Percentiles rank a stretch among this genome's conserved stretches.
phyloP scores from a whole-genome alignment of 768 basidiomycete genomes.

The Fomitopsis pulvina region DNA sequence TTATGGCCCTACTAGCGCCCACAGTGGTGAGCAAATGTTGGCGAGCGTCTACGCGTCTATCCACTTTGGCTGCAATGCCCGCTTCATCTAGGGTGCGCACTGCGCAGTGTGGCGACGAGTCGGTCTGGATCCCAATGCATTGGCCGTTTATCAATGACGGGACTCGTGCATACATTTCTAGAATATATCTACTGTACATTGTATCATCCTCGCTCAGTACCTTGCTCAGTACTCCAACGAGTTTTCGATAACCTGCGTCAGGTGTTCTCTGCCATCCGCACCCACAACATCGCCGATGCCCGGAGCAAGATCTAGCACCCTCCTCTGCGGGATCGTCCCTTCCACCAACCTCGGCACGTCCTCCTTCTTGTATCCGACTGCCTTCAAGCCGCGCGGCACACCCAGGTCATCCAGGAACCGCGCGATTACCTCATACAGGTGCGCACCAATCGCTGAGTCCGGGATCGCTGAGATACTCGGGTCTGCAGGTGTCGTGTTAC shows the following conservation, averaged over 20 bases:
- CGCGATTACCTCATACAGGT: conserved; percentile 82
- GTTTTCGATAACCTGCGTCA: conserved; percentile 73
- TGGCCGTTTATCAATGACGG: no score
- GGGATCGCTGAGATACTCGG: conserved; percentile 67
- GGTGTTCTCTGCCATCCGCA: conserved; percentile 77
- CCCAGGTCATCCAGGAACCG: conserved; percentile 81
- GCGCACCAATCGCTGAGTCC: conserved; percentile 69
- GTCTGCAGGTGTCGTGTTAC: conserved; percentile 53
- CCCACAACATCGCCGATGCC: conserved; percentile 79
- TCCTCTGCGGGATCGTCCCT: conserved; percentile 86
- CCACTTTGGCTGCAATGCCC: no score
- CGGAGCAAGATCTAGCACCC: conserved; percentile 90
- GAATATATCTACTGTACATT: neutral
- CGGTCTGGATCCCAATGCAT: no score
- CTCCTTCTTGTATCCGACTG: conserved; percentile 63
- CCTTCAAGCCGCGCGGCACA: conserved; percentile 81
- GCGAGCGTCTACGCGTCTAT: no score
- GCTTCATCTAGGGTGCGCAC: no score
- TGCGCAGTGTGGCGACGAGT: no score
- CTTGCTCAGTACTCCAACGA: conserved; percentile 64
- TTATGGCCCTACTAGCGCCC: no score
- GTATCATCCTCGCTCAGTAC: neutral
- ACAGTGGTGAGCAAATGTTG: no score
- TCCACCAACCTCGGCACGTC: conserved; percentile 78
- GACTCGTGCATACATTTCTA: no score